Percentiles rank a stretch among this genome's conserved stretches.
Evolutionary conservation across 306 rosid genomes (phyloP).

Genomic region (Elaeagnus macrophylla): DNA sequence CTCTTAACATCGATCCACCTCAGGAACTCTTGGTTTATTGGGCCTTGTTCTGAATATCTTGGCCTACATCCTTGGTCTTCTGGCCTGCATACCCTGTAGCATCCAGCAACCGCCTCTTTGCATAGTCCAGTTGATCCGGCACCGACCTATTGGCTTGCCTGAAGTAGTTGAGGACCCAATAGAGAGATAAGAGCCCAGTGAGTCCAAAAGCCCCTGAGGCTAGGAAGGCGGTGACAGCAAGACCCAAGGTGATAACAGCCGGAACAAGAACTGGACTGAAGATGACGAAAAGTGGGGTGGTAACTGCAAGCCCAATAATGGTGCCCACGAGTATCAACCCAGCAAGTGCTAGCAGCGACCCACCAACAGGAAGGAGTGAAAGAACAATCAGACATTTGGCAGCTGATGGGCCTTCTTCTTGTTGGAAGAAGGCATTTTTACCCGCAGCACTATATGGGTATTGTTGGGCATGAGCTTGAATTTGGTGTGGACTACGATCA

Average conservation of each 20-base stretch:
- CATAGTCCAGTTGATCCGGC: constrained; percentile 40
- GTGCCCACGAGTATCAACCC: constrained; percentile 47
- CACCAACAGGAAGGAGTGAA: constrained; percentile 41
- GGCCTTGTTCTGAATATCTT: constrained; percentile 52
- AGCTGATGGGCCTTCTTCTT: constrained; percentile 29
- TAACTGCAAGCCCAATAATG: constrained; percentile 35
- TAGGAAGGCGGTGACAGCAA: constrained; percentile 44
- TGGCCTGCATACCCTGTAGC: constrained; percentile 49
- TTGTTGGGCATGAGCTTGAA: constrained; percentile 53
- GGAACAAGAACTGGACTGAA: constrained; percentile 81
- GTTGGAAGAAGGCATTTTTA: neutral
- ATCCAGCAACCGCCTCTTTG: constrained; percentile 46
- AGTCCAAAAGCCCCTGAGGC: constrained; percentile 49
- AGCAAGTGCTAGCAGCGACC: constrained; percentile 41
- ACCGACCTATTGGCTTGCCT: constrained; percentile 19
- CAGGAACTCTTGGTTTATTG: constrained; percentile 59
- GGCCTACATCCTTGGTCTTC: constrained; percentile 78
- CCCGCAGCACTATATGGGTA: constrained; percentile 17
- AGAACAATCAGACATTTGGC: constrained; percentile 33
- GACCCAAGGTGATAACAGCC: constrained; percentile 30
- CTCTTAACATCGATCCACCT: constrained; percentile 3
- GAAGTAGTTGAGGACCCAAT: constrained; percentile 46
- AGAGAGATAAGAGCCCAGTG: constrained; percentile 50
- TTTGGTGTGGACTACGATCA: constrained; percentile 35
- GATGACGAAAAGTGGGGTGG: constrained; percentile 51